Conservation (phyloP, 148 eudicot species). For the Tetragonia tetragonoides region DNA sequence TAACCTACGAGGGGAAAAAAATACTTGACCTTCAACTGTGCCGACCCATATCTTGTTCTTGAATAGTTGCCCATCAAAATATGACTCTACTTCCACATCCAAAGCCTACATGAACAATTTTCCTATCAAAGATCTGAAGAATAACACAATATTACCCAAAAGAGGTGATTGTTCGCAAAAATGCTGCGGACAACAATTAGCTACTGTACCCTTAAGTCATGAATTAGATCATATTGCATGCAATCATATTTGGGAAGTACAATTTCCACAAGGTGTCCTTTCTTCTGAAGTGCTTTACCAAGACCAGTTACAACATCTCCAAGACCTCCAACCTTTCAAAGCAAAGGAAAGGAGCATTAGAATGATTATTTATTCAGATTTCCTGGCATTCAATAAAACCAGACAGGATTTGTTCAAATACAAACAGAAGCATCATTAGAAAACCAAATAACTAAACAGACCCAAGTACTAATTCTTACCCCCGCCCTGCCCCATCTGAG, state of each 20-base stretch:
- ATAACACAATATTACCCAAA: constrained; percentile 4
- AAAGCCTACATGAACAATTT: constrained; percentile 50
- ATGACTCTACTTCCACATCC: constrained; percentile 77
- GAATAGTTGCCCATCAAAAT: constrained; percentile 78
- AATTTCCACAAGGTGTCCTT: constrained; percentile 89
- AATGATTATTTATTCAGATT: not conserved
- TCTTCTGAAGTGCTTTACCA: constrained; percentile 87
- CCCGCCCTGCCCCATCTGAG: too few relatives aligned
- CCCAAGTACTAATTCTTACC: not conserved
- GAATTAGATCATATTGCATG: constrained; percentile 68
- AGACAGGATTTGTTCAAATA: not conserved
- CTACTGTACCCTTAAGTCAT: constrained; percentile 63
- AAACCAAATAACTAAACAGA: not conserved
- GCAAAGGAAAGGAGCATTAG: constrained; percentile 5
- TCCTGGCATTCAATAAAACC: not conserved
- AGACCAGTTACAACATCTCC: constrained; percentile 99
- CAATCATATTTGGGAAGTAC: constrained; percentile 94
- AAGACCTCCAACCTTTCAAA: constrained; percentile 86
- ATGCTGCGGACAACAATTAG: constrained; percentile 1
- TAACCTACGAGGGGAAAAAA: not conserved
- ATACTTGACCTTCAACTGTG: constrained; percentile 76
- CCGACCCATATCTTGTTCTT: constrained; percentile 90
- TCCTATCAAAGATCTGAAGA: constrained; percentile 11
- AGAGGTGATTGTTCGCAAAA: not conserved
- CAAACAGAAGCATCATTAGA: not conserved